A percentile compares a stretch with the other conserved stretches of the same genome.
phyloP scores from a whole-genome alignment of 441 rosid species.

The Gossypium gossypioides region DNA sequence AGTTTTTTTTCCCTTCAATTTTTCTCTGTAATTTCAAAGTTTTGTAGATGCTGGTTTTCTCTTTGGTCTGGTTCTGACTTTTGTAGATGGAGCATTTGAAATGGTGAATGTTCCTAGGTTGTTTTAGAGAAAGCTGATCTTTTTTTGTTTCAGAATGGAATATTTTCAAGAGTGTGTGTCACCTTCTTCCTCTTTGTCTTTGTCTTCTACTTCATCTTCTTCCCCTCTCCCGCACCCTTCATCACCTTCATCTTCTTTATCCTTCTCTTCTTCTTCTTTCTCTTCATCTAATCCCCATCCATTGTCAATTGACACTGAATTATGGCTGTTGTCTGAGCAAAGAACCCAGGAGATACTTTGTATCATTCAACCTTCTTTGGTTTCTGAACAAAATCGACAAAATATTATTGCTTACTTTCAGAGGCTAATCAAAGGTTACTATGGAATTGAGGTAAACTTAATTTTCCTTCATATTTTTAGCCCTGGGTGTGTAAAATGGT shows the following conservation, averaged over 20 bases:
- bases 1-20: background rate
- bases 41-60: conserved; percentile 9
- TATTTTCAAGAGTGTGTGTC: conserved; percentile 37
- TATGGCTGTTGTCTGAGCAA: conserved; percentile 61
- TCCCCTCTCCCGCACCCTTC: conserved; percentile 20
- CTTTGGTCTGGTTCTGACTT: background rate
- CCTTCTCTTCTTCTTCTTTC: background rate
- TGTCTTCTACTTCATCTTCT: conserved; percentile 21
- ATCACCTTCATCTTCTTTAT: conserved; percentile 4
- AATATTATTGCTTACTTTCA: conserved; percentile 43
- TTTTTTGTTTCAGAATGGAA: conserved; percentile 36
- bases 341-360: conserved; percentile 62
- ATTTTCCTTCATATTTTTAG: background rate
- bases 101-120: conserved; percentile 19
- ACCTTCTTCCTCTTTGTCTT: conserved; percentile 32
- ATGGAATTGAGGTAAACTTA: conserved; percentile 51
- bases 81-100: conserved; percentile 19
- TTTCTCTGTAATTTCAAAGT: conserved; percentile 10
- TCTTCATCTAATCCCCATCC: conserved; percentile 24
- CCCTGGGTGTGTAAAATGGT: background rate
- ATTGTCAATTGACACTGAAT: conserved; percentile 37
- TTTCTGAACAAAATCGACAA: conserved; percentile 52
- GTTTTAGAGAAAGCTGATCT: conserved; percentile 19
- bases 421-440: conserved; percentile 36
- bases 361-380: conserved; percentile 46